Percentiles rank a stretch among this genome's conserved stretches.
Conservation (phyloP, 225 moss, liverwort and hornwort species). For the Pleurozium schreberi region DNA sequence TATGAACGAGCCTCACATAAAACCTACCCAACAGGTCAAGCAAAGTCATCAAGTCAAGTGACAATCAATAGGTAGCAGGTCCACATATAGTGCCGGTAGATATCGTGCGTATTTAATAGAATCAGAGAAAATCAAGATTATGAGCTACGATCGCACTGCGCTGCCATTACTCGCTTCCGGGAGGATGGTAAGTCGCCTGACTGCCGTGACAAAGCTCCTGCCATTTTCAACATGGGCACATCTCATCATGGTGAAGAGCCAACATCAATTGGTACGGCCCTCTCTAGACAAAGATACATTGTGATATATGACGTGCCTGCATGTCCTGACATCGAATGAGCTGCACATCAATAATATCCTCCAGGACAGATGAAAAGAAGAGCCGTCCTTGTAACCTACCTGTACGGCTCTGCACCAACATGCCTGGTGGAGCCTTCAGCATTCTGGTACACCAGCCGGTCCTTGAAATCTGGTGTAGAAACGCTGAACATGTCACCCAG, state of each 20-base stretch:
- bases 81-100: constrained; percentile 20
- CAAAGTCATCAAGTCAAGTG: neutral
- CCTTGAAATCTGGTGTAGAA: constrained; percentile 44
- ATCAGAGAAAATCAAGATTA: neutral
- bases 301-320: neutral
- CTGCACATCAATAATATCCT: neutral
- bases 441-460: constrained; percentile 67
- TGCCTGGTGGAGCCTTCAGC: constrained; percentile 46
- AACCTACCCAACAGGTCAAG: neutral
- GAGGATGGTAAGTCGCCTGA: constrained; percentile 70
- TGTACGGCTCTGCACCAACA: constrained; percentile 84
- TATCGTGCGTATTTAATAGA: constrained; percentile 8
- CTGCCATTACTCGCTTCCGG: constrained; percentile 48
- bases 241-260: neutral
- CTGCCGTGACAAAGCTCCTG: constrained; percentile 78
- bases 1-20: neutral
- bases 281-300: neutral
- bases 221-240: constrained; percentile 5
- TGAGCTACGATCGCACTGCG: constrained; percentile 57
- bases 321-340: neutral
- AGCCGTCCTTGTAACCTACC: constrained; percentile 15
- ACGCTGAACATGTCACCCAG: constrained; percentile 87
- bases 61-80: constrained; percentile 4
- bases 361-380: neutral
- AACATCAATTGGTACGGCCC: neutral